phyloP scores from a whole-genome alignment of 2,329 filamentous ascomycete species.

The Aspergillus ustus region DNA sequence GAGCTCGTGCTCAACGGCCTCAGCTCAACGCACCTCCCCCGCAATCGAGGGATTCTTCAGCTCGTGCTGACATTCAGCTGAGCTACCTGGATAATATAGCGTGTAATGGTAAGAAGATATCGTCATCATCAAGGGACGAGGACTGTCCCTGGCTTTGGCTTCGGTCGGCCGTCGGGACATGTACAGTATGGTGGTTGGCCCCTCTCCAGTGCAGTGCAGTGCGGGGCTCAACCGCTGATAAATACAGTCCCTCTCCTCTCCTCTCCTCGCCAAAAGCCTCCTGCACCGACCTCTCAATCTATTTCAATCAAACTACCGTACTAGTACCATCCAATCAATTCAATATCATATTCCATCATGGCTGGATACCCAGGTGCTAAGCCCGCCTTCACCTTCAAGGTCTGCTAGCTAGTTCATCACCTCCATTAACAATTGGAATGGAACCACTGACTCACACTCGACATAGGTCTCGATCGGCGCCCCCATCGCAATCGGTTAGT shows the following conservation, averaged over 20 bases:
- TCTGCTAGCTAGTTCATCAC: slow-evolving; percentile 14
- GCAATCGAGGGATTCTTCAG: not conserved
- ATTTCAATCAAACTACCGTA: not conserved
- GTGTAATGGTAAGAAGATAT: too few relatives aligned
- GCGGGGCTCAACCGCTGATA: not conserved
- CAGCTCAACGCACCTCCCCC: too few relatives aligned
- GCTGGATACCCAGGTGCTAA: slow-evolving; percentile 44
- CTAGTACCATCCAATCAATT: not conserved
- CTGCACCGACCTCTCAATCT: not conserved
- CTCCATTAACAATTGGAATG: not conserved
- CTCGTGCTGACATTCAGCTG: not conserved
- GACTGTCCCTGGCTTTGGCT: too few relatives aligned
- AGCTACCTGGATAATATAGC: not conserved
- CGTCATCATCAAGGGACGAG: not conserved
- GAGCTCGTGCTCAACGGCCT: not conserved
- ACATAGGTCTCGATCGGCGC: slow-evolving; percentile 38
- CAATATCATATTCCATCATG: slow-evolving; percentile 28
- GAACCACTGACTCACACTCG: not conserved
- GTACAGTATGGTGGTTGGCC: not conserved
- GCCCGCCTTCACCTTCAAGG: slow-evolving; percentile 47
- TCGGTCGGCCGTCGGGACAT: not conserved
- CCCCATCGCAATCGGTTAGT: slow-evolving; percentile 38
- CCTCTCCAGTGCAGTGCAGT: not conserved
- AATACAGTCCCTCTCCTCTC: not conserved
- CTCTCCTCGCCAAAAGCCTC: not conserved